These are phyloP conservation scores for Schoenoplectus tabernaemontani DNA, from an alignment of 202 grass and related monocot species.

Conservation along the genomic window DNA sequence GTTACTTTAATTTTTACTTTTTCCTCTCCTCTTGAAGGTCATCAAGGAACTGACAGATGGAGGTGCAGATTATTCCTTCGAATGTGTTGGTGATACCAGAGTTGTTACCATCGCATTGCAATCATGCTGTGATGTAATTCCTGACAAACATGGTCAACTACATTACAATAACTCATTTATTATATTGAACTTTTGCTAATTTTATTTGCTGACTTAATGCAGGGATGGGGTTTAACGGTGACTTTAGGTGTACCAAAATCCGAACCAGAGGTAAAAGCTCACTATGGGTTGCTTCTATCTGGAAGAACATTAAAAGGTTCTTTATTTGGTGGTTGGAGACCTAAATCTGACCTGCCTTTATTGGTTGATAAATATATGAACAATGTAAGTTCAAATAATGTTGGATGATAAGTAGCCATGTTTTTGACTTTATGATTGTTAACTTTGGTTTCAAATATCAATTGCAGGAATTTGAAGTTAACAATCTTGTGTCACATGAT, in stretches of 20 bases:
- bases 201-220: slow-evolving; percentile 11
- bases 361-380: slow-evolving; percentile 71
- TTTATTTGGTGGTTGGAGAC: slow-evolving; percentile 96
- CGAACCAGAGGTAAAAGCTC: slow-evolving; percentile 58
- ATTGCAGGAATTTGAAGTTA: slow-evolving; percentile 84
- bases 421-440: not conserved
- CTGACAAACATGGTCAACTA: not conserved
- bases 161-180: slow-evolving; percentile 22
- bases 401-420: not conserved
- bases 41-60: slow-evolving; percentile 72
- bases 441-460: slow-evolving; percentile 11
- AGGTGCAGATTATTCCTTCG: slow-evolving; percentile 88
- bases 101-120: slow-evolving; percentile 73
- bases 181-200: slow-evolving; percentile 20
- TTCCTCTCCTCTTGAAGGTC: slow-evolving; percentile 43
- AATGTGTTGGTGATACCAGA: slow-evolving; percentile 84
- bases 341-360: slow-evolving; percentile 83
- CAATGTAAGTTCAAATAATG: slow-evolving; percentile 38
- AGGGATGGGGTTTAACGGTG: slow-evolving; percentile 93
- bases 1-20: slow-evolving; percentile 11
- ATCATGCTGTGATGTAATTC: slow-evolving; percentile 86
- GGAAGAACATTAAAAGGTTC: slow-evolving; percentile 96
- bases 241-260: slow-evolving; percentile 92
- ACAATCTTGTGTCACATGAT: slow-evolving; percentile 80
- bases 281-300: slow-evolving; percentile 78